These are phyloP conservation scores for Xerocomus brunneocitrinus DNA, from an alignment of 768 basidiomycete genomes.

Conservation along the genomic window DNA sequence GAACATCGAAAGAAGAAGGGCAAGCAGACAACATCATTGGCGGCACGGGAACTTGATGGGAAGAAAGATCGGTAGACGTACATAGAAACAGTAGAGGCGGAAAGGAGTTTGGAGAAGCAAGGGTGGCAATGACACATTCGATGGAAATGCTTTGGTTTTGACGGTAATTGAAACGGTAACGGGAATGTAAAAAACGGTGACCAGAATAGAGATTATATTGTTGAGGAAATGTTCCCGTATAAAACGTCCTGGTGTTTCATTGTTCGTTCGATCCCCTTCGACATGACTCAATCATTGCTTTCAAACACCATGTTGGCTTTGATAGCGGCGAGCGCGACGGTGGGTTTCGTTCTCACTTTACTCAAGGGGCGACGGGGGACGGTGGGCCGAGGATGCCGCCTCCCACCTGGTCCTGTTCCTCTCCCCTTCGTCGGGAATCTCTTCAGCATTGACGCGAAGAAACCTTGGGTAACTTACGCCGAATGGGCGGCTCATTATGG, in stretches of 20 bases:
- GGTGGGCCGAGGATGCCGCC: no score
- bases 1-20: not conserved
- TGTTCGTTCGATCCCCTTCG: not conserved
- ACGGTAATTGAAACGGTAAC: no score
- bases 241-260: not conserved
- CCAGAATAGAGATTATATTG: no score
- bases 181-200: no score
- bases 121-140: no score
- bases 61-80: not conserved
- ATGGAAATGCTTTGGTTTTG: no score
- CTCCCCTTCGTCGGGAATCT: not conserved
- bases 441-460: not conserved
- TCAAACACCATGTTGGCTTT: not conserved
- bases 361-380: not conserved
- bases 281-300: not conserved
- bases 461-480: not conserved
- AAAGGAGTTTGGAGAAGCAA: no score
- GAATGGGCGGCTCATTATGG: not conserved
- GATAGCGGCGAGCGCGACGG: not conserved
- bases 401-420: no score
- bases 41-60: not conserved
- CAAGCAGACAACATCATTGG: not conserved
- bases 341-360: not conserved
- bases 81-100: not conserved
- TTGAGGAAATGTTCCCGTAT: not conserved